These are phyloP conservation scores for Nakataea oryzae DNA, from an alignment of 2,329 filamentous ascomycete species.

Conservation along the genomic window DNA sequence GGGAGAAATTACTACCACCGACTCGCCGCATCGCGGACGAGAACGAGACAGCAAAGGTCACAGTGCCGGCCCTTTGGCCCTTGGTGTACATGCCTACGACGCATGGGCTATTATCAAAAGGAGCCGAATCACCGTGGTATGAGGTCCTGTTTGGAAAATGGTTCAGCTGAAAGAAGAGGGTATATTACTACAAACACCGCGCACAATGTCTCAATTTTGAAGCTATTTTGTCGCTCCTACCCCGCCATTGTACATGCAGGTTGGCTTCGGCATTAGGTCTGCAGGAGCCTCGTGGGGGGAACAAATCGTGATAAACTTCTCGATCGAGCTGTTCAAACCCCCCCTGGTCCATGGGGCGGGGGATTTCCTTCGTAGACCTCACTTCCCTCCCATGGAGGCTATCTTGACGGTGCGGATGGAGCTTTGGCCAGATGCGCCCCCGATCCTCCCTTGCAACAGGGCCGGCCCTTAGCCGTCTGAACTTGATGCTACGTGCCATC, in stretches of 20 bases:
- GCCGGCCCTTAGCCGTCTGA: no score
- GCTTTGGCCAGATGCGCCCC: no score
- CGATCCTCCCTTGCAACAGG: no score
- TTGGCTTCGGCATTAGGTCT: neutral
- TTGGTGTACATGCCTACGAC: neutral
- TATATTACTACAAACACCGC: neutral
- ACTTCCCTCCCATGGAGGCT: no score
- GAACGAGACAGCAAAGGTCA: neutral
- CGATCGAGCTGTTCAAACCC: neutral
- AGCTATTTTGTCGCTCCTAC: neutral
- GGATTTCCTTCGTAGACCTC: neutral
- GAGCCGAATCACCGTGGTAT: neutral
- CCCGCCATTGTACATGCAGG: neutral
- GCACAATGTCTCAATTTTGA: neutral
- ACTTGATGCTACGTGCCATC: no score
- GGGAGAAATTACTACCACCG: neutral
- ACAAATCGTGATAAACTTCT: neutral
- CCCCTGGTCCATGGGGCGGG: neutral
- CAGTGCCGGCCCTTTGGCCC: no score
- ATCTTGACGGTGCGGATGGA: neutral
- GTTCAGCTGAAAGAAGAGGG: neutral
- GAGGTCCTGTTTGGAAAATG: neutral
- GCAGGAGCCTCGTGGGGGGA: neutral
- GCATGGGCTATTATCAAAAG: neutral
- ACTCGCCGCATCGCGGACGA: neutral